Conservation (phyloP, 768 basidiomycete genomes). For the Kwoniella sp. region DNA sequence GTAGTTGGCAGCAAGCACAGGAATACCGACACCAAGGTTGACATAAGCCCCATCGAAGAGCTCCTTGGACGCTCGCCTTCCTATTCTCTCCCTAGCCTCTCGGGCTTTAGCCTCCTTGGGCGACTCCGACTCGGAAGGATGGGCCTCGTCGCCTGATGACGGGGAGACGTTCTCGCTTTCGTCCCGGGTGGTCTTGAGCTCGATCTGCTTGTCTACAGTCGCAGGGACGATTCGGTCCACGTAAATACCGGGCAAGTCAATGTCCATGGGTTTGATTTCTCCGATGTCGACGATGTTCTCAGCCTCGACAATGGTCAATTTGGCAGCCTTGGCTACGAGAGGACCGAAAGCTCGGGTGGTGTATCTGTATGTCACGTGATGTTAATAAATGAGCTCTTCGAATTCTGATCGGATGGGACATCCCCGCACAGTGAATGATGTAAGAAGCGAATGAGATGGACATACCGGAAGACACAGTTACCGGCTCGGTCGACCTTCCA, state of each 20-base stretch:
- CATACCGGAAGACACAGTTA: conserved; percentile 53
- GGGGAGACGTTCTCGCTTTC: conserved; percentile 29
- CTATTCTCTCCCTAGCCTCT: conserved; percentile 37
- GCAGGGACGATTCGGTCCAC: conserved; percentile 52
- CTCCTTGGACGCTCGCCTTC: conserved; percentile 51
- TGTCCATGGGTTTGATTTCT: conserved; percentile 49
- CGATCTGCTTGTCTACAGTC: conserved; percentile 51
- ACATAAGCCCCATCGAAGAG: conserved; percentile 55
- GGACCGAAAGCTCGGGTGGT: conserved; percentile 51
- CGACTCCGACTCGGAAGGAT: neutral
- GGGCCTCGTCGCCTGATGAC: conserved; percentile 17
- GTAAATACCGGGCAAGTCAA: conserved; percentile 54
- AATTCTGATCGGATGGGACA: neutral
- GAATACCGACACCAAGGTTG: conserved; percentile 59
- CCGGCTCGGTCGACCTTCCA: conserved; percentile 55
- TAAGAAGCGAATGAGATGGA: neutral
- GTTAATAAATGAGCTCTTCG: neutral
- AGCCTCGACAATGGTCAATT: conserved; percentile 52
- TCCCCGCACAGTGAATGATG: neutral
- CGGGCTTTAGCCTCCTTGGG: conserved; percentile 12
- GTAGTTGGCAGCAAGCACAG: conserved; percentile 56
- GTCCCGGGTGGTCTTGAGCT: conserved; percentile 45
- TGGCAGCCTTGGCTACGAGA: conserved; percentile 48
- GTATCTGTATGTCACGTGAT: conserved; percentile 31
- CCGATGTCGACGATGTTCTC: conserved; percentile 55